These are phyloP conservation scores for Leishmania mexicana DNA, from an alignment of 208 protist genomes.

Conservation along the genomic window DNA sequence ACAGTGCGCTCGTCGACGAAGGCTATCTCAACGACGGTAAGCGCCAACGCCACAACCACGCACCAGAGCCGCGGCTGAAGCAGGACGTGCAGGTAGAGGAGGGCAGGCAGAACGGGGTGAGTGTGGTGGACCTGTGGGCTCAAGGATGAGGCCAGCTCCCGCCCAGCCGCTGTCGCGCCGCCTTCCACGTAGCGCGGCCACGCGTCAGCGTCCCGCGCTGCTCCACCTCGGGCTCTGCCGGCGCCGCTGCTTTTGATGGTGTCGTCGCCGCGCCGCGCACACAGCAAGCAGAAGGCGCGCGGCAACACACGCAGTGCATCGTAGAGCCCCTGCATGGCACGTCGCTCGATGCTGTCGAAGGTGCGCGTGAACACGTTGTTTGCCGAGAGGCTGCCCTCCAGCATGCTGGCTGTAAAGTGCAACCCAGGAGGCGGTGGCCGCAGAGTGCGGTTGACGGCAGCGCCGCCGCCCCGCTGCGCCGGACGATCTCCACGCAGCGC, in stretches of 20 bases:
- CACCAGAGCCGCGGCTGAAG: slow-evolving; percentile 49
- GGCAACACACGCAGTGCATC: background rate
- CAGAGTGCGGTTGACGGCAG: background rate
- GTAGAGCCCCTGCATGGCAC: slow-evolving; percentile 17
- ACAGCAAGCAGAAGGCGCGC: background rate
- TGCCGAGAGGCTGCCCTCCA: slow-evolving; percentile 30
- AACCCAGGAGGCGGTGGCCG: background rate
- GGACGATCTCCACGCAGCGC: background rate
- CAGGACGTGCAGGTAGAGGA: slow-evolving; percentile 25
- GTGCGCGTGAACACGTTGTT: slow-evolving; percentile 29
- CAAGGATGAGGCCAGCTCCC: background rate
- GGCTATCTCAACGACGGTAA: slow-evolving; percentile 57
- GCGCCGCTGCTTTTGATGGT: background rate
- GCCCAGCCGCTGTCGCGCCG: background rate
- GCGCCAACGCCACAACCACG: slow-evolving; percentile 33
- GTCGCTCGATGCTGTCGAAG: slow-evolving; percentile 29
- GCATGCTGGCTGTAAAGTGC: background rate
- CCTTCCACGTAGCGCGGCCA: background rate
- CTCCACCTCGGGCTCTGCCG: background rate
- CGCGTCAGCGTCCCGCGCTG: background rate
- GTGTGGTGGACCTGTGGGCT: background rate
- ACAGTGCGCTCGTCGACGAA: slow-evolving; percentile 34
- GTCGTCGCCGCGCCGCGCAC: background rate
- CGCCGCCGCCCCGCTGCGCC: background rate
- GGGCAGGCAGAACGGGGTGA: slow-evolving; percentile 4